phyloP scores from a whole-genome alignment of 768 basidiomycete species.

The Suillus lakei region DNA sequence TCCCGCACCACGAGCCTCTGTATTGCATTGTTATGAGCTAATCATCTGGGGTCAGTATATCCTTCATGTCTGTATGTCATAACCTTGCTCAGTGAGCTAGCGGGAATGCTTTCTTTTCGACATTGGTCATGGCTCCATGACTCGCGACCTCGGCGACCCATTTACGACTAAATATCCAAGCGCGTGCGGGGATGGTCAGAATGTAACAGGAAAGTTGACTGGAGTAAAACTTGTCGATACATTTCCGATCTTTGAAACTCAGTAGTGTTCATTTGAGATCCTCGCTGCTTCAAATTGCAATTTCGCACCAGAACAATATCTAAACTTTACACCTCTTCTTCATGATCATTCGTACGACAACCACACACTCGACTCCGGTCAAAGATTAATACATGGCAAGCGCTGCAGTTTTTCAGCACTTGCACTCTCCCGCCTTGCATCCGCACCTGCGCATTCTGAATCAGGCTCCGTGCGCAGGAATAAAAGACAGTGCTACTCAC shows the following conservation, averaged over 20 bases:
- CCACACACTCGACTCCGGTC: background rate
- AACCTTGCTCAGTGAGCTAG: background rate
- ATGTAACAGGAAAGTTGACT: no score
- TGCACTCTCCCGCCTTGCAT: background rate
- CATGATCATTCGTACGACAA: background rate
- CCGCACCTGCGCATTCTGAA: background rate
- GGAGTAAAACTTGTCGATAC: background rate
- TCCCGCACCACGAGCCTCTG: background rate
- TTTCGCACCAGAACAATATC: background rate
- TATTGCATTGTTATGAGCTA: background rate
- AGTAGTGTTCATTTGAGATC: background rate
- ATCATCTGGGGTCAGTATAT: background rate
- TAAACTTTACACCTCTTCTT: background rate
- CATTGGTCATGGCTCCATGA: background rate
- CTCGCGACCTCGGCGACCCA: no score
- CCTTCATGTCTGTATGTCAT: background rate
- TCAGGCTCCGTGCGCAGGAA: background rate
- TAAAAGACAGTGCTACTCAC: background rate
- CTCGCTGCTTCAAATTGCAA: background rate
- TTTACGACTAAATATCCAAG: no score
- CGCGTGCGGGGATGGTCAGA: no score
- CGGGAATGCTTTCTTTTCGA: no score
- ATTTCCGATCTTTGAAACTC: background rate
- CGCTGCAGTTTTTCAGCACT: background rate
- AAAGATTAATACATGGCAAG: background rate